Conservation (phyloP, 2,329 filamentous ascomycete genomes). For the Raffaelea arxii region DNA sequence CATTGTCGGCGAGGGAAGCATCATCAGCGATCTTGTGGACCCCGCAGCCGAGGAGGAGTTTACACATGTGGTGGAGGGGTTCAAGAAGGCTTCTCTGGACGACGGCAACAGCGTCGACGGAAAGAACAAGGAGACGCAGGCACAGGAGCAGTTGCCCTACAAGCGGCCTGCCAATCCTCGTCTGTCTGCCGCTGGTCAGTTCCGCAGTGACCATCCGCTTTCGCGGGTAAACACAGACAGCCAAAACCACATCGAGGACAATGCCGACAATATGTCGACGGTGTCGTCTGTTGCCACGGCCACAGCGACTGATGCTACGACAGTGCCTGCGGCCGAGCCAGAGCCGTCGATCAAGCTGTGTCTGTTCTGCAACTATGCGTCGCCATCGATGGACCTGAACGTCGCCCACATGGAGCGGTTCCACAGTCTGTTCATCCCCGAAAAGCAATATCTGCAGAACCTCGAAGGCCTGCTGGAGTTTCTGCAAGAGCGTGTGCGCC, state of each 20-base stretch:
- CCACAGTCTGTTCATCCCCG: conserved; percentile 94
- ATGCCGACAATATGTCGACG: not conserved
- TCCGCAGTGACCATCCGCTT: conserved; percentile 36
- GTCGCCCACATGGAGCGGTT: conserved; percentile 81
- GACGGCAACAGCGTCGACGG: conserved; percentile 60
- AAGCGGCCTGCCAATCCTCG: conserved; percentile 45
- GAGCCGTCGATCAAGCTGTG: conserved; percentile 47
- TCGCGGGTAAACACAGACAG: conserved; percentile 22
- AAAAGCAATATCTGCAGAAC: conserved; percentile 74
- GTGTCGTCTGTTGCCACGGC: conserved; percentile 13
- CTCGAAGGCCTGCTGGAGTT: conserved; percentile 71
- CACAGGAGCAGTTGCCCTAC: conserved; percentile 37
- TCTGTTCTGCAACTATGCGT: conserved; percentile 86
- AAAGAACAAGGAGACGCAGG: conserved; percentile 55
- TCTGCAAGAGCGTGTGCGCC: conserved; percentile 69
- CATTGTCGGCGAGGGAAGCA: conserved; percentile 29
- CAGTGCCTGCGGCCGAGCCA: not conserved
- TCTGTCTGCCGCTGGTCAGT: conserved; percentile 27
- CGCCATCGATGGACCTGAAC: conserved; percentile 65
- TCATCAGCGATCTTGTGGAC: conserved; percentile 37
- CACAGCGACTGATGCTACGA: conserved; percentile 17
- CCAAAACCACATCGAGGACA: conserved; percentile 51
- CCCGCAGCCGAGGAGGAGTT: conserved; percentile 67
- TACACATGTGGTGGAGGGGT: conserved; percentile 63
- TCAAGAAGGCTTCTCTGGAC: conserved; percentile 53